Evolutionary conservation across 1,139 yeast species (phyloP).

Genomic region (Pichia sp.): DNA sequence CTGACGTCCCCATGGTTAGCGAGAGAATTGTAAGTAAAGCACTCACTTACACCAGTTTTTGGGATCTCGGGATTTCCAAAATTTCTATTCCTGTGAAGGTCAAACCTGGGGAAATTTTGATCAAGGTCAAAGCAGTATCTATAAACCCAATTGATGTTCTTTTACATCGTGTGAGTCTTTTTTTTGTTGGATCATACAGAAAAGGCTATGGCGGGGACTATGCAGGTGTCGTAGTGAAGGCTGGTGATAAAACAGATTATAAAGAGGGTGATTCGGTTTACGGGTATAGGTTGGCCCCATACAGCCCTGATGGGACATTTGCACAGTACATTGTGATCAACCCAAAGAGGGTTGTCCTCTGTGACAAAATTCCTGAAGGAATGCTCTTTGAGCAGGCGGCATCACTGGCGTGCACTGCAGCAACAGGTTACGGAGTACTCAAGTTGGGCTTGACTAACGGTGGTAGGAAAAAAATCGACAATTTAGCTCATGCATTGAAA

Average conservation of each 20-base stretch:
- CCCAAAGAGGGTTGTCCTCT: conserved; percentile 34
- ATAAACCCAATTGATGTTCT: conserved; percentile 68
- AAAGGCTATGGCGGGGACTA: conserved; percentile 70
- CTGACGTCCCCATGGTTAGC: conserved; percentile 3
- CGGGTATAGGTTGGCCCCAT: conserved; percentile 49
- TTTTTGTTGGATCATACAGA: conserved; percentile 36
- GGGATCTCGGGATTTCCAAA: conserved; percentile 4
- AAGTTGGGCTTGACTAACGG: conserved; percentile 22
- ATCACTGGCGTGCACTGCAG: conserved; percentile 50
- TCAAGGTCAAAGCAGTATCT: conserved; percentile 56
- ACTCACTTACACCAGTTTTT: conserved; percentile 13
- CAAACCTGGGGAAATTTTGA: conserved; percentile 44
- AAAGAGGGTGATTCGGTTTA: conserved; percentile 61
- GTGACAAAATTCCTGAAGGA: conserved; percentile 46
- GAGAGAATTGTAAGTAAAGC: conserved; percentile 11
- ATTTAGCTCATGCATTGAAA: conserved; percentile 26
- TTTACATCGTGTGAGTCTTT: conserved; percentile 29
- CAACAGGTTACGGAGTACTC: conserved; percentile 29
- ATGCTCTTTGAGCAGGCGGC: conserved; percentile 55
- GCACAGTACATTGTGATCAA: conserved; percentile 47
- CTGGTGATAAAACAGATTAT: conserved; percentile 44
- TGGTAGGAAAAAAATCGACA: background rate
- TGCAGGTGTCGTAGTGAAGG: conserved; percentile 57
- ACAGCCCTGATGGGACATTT: conserved; percentile 47
- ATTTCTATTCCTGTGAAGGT: conserved; percentile 27